A percentile compares a stretch with the other conserved stretches of the same genome.
Evolutionary conservation across 495 filamentous ascomycete species (phyloP).

Genomic region (Neurospora tetraspora): DNA sequence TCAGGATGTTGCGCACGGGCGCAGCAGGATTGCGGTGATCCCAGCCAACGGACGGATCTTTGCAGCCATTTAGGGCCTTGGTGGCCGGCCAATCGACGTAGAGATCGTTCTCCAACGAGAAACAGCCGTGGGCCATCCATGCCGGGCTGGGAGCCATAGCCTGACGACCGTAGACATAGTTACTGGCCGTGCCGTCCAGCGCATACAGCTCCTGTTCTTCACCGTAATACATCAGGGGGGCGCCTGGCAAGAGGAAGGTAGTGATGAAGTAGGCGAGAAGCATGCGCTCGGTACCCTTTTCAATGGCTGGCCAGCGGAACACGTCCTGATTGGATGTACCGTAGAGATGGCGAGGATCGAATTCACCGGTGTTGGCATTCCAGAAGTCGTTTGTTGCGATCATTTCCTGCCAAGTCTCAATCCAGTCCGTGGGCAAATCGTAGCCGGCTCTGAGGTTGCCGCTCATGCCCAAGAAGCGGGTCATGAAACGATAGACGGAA

Average conservation of each 20-base stretch:
- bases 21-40: slow-evolving; percentile 65
- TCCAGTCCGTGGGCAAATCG: slow-evolving; percentile 51
- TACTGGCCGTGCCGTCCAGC: slow-evolving; percentile 54
- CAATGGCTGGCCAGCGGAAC: slow-evolving; percentile 61
- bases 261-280: slow-evolving; percentile 55
- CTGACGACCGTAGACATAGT: slow-evolving; percentile 63
- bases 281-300: slow-evolving; percentile 51
- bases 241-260: slow-evolving; percentile 55
- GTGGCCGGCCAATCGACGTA: slow-evolving; percentile 53
- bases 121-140: slow-evolving; percentile 64
- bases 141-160: slow-evolving; percentile 56
- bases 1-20: slow-evolving; percentile 55
- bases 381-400: slow-evolving; percentile 53
- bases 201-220: slow-evolving; percentile 65
- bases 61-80: slow-evolving; percentile 44
- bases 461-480: slow-evolving; percentile 55
- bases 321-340: slow-evolving; percentile 66
- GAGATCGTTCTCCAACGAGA: slow-evolving; percentile 42
- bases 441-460: slow-evolving; percentile 52
- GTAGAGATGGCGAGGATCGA: slow-evolving; percentile 64
- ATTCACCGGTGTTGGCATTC: slow-evolving; percentile 55
- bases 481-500: slow-evolving; percentile 57
- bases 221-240: slow-evolving; percentile 56
- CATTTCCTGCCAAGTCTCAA: slow-evolving; percentile 52
- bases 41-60: slow-evolving; percentile 46